Base-by-base conservation (phyloP, 2,329 filamentous ascomycete genomes). In the Nemania sp. region DNA sequence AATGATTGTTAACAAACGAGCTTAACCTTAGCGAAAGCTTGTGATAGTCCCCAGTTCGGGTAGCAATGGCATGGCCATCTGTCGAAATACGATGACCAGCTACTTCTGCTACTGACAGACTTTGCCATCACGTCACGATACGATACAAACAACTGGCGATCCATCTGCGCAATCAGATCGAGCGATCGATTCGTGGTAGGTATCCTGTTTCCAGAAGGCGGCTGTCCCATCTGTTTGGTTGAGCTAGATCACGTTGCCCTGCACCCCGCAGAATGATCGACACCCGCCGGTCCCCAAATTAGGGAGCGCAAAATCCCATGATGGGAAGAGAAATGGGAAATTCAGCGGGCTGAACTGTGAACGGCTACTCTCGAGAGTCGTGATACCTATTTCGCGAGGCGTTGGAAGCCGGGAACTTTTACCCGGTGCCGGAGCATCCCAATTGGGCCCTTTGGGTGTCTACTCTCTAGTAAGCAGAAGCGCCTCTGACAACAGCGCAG, bases 251-350 rank as follows among this genome's bases (percentile, higher is more conserved):
- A 39, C 22, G 39, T 43, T 31, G 34, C 43, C 17, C 55, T 59
- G 56, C 52, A 56, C 56, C 56, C 56, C 56, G 42, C 56, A 56
- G 42, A 42, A 47, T 43, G 56, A 59, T 59, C 56, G 52, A 39
- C 56, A 46, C 33, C 34, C 45, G 31, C 17, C 49, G 37, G 49
- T 52, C 48, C 56, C 49, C 49, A 40, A 48, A 47, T 26, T 41
- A 19, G 34, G 47, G 36, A 30, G 24, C 11, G 45, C 15, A 17
- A 23, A 43, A 39, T 47, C 23, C 50, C 39, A 43, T 24, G 37
- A 49, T 40, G 28, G 20, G 37, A 17, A 37, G 34, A 20, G 11
- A 28, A 11, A 28, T 28, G 26, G 4, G n/a, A 31, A 31, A 11
- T 5, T 14, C 28, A 3, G 28, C 19, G n/a, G n/a, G 33, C 33